phyloP scores from a whole-genome alignment of 768 basidiomycete species.

The Hirschioporus abietinus region DNA sequence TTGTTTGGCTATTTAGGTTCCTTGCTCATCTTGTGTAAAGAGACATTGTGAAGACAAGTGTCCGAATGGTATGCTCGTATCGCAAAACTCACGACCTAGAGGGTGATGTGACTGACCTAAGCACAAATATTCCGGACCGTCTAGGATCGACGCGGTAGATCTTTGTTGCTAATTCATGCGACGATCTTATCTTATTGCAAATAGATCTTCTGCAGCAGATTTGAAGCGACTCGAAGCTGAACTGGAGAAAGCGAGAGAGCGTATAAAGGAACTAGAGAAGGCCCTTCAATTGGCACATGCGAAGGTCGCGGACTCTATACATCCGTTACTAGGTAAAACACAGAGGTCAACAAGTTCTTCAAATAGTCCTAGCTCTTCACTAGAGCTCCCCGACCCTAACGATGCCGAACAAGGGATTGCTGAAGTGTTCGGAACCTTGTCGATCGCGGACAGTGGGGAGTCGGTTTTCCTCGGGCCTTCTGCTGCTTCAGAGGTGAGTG shows the following conservation, averaged over 20 bases:
- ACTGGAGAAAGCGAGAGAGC: conserved; percentile 58
- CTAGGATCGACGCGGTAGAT: not conserved
- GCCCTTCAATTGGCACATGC: conserved; percentile 33
- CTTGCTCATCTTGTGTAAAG: conserved; percentile 33
- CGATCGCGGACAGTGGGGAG: not conserved
- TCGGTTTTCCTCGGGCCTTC: not conserved
- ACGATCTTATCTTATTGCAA: conserved; percentile 2
- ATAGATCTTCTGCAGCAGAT: conserved; percentile 40
- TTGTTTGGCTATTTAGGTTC: not conserved
- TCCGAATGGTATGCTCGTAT: conserved; percentile 8
- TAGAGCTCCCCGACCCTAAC: not conserved
- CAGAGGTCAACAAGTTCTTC: not conserved
- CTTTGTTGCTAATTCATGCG: not conserved
- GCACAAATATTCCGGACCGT: not conserved
- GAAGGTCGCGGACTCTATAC: conserved; percentile 44
- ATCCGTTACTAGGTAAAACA: conserved; percentile 48
- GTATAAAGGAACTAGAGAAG: conserved; percentile 59
- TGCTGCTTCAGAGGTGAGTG: conserved; percentile 44
- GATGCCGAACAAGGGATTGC: conserved; percentile 24
- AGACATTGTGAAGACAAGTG: conserved; percentile 59
- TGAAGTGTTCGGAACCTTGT: conserved; percentile 1
- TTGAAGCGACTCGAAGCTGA: conserved; percentile 55
- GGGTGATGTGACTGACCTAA: not conserved
- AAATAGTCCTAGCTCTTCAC: not conserved
- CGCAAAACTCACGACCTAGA: not conserved